Percentiles rank a stretch among this genome's conserved stretches.
Conservation (phyloP, 257 asterid genomes). For the Eucommia ulmoides region DNA sequence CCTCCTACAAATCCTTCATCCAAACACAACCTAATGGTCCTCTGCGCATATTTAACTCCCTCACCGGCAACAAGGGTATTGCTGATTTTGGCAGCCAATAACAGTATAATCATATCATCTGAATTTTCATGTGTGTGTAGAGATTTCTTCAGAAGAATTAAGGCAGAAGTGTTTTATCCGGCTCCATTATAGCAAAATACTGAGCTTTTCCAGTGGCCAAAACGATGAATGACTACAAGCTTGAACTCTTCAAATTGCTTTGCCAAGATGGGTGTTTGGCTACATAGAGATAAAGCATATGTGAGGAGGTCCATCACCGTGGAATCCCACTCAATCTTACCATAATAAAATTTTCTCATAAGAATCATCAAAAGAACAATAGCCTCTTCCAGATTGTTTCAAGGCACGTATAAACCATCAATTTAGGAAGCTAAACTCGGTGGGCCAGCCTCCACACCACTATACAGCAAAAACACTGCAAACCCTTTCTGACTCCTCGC, state of each 20-base stretch:
- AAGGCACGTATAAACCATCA: slow-evolving; percentile 85
- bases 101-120: slow-evolving; percentile 55
- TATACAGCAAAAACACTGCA: slow-evolving; percentile 77
- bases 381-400: slow-evolving; percentile 84
- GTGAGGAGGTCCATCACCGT: slow-evolving; percentile 82
- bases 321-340: slow-evolving; percentile 81
- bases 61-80: slow-evolving; percentile 70
- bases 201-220: slow-evolving; percentile 74
- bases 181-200: slow-evolving; percentile 71
- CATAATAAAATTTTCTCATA: slow-evolving; percentile 79
- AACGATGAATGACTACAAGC: slow-evolving; percentile 77
- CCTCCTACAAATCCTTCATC: no score
- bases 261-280: slow-evolving; percentile 71
- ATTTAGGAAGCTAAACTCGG: slow-evolving; percentile 84
- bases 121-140: slow-evolving; percentile 73
- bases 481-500: slow-evolving; percentile 91
- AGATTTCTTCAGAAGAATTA: slow-evolving; percentile 66
- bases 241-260: slow-evolving; percentile 80
- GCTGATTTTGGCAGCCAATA: slow-evolving; percentile 82
- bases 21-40: no score
- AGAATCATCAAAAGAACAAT: slow-evolving; percentile 86
- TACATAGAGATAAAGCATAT: slow-evolving; percentile 72
- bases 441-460: slow-evolving; percentile 77
- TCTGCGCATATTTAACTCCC: slow-evolving; percentile 69
- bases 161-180: slow-evolving; percentile 53